Percentiles rank a stretch among this genome's conserved stretches.
Conservation (phyloP, 2,329 filamentous ascomycete species). For the Pseudogymnoascus sp. region DNA sequence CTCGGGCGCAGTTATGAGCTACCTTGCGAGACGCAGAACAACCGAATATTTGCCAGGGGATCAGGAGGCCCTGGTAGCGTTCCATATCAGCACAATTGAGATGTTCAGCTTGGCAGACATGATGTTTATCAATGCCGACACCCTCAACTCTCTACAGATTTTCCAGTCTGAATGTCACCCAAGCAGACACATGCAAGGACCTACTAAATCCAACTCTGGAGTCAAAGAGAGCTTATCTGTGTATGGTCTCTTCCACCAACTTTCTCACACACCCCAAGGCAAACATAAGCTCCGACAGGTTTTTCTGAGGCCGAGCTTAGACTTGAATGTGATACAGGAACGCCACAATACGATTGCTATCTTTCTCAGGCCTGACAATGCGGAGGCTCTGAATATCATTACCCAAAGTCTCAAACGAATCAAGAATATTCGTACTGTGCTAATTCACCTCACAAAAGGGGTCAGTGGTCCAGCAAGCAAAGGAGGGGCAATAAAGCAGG, state of each 20-base stretch:
- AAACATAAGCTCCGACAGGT: constrained; percentile 64
- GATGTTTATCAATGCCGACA: constrained; percentile 77
- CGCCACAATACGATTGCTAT: constrained; percentile 62
- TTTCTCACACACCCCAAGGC: constrained; percentile 73
- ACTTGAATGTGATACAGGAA: constrained; percentile 58
- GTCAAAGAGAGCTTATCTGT: constrained; percentile 76
- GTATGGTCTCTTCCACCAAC: constrained; percentile 70
- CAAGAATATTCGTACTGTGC: constrained; percentile 63
- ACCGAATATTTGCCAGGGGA: constrained; percentile 55
- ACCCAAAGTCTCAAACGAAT: constrained; percentile 57
- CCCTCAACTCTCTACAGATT: constrained; percentile 75
- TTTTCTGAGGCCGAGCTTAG: constrained; percentile 70
- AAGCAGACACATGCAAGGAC: constrained; percentile 68
- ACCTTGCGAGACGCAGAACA: constrained; percentile 62
- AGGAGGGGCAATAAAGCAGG: constrained; percentile 43
- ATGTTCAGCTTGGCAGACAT: constrained; percentile 61
- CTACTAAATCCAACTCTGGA: constrained; percentile 49
- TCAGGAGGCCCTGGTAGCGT: constrained; percentile 42
- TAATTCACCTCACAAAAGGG: constrained; percentile 69
- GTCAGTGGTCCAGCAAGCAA: constrained; percentile 42
- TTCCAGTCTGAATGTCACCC: constrained; percentile 76
- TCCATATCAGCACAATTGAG: constrained; percentile 55
- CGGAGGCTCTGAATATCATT: constrained; percentile 45
- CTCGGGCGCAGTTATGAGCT: constrained; percentile 75
- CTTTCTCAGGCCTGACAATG: constrained; percentile 62